Conservation (phyloP, 2,329 filamentous ascomycete species). For the Penicillium brasilianum region DNA sequence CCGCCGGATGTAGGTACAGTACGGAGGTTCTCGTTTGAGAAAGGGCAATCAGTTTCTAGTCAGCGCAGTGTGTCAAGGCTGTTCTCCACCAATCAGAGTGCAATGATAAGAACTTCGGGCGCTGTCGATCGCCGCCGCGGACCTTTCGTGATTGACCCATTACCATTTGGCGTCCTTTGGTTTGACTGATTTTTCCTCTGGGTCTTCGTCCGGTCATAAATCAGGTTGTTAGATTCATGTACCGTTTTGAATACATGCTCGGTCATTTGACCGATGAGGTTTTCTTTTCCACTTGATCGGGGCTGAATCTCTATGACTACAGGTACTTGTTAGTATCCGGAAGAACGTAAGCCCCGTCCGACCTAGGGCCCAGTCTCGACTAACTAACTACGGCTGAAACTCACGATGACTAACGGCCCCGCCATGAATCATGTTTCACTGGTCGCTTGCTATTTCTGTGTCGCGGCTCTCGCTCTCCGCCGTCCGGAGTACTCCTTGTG, state of each 20-base stretch:
- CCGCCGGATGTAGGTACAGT: not conserved
- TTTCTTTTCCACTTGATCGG: not conserved
- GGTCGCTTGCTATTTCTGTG: conserved; percentile 23
- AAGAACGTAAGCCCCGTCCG: not conserved
- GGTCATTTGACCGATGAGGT: not conserved
- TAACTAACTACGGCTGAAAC: conserved; percentile 7
- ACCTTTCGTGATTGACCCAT: conserved; percentile 8
- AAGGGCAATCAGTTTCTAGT: conserved; percentile 23
- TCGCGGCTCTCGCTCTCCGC: conserved; percentile 1
- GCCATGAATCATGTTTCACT: conserved; percentile 11
- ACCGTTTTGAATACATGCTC: not conserved
- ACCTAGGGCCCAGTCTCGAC: conserved; percentile 5
- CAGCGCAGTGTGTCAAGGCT: conserved; percentile 42
- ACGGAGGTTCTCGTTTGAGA: not conserved
- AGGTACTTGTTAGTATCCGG: not conserved
- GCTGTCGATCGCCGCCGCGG: conserved; percentile 19
- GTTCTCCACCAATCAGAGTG: conserved; percentile 31
- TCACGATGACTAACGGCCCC: conserved; percentile 12
- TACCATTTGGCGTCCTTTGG: conserved; percentile 14
- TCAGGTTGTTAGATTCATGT: too few relatives aligned
- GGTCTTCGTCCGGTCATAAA: too few relatives aligned
- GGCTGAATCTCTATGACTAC: not conserved
- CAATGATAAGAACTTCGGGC: conserved; percentile 35
- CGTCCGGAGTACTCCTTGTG: not conserved
- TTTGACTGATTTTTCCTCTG: conserved; percentile 1